A percentile compares a stretch with the other conserved stretches of the same genome.
Evolutionary conservation across 345 rosid species (phyloP).

Genomic region (Populus simonii): DNA sequence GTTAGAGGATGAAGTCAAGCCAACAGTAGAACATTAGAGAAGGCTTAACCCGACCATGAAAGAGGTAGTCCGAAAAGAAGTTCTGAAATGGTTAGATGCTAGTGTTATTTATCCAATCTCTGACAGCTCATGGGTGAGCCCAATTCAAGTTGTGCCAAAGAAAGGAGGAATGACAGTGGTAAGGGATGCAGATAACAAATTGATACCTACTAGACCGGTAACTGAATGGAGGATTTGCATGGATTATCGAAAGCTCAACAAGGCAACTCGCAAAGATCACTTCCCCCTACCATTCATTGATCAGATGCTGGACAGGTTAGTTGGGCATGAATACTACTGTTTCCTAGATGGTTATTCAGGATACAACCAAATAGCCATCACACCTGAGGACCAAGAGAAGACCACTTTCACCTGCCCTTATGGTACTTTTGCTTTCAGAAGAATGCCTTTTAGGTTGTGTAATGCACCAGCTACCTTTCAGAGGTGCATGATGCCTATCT

Average conservation of each 20-base stretch:
- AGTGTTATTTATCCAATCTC: neutral
- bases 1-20: neutral
- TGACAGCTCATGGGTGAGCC: neutral
- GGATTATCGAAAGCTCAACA: neutral
- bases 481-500: neutral
- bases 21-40: neutral
- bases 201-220: neutral
- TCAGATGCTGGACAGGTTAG: neutral
- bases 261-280: neutral
- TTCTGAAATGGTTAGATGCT: neutral
- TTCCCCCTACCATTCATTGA: neutral
- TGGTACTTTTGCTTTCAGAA: neutral
- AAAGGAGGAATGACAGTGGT: too few relatives aligned
- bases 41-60: neutral
- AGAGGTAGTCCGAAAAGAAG: neutral
- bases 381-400: neutral
- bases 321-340: neutral
- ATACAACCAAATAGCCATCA: neutral
- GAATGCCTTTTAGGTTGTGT: too few relatives aligned
- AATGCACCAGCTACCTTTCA: neutral
- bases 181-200: neutral
- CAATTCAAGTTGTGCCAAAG: neutral
- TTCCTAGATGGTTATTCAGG: neutral
- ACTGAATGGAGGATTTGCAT: neutral
- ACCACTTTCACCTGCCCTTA: conserved; percentile 1